Base-by-base conservation (phyloP, 179 eudicot genomes). In the Spergularia azorica region DNA sequence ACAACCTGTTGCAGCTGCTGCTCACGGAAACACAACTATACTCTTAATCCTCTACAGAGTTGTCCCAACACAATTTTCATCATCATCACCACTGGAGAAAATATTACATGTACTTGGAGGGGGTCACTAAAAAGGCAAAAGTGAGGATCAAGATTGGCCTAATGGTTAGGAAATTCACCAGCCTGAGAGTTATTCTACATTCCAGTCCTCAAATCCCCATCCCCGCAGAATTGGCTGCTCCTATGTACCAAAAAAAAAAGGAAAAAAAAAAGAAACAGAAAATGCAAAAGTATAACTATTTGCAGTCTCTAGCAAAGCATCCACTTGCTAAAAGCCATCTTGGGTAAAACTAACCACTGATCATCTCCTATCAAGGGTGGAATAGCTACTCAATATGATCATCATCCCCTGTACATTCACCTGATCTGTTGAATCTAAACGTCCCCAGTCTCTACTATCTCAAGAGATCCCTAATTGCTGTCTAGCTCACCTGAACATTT, bases 401-500 rank as follows among this genome's bases (percentile, higher is more conserved):
- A 20, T 12, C 66, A 66, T 62, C 48, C n/a, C 32, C 57, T 6
- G 21, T 60, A 41, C 43, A 43, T 20, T 56, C 74, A 56, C 48
- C 50, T 55, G 38, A 54, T 48, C 18, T 48, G 7, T 48, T 13
- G 64, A n/a, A 57, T 13, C 8, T 71, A 21, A 9, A 36, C 5
- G 16, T 54, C 67, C 14, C 9, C 10, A 10, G 17, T 56, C 9
- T 75, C 17, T 12, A n/a, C 38, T n/a, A 14, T 12, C 15, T 66
- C n/a, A 41, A n/a, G 26, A 10, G 62, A 58, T 71, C 52, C n/a
- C 81, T 72, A 78, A 63, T 62, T 69, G 77, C 77, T 80, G 71
- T 82, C 80, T 20, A 87, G 84, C 75, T 85, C 91, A 68, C 81
- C 82, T 21, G 89, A 80, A 20, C 63, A 62, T 82, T 75, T 86